Conservation (phyloP, 1,139 yeast species). For the Kurtzmaniella quercitrusa region DNA sequence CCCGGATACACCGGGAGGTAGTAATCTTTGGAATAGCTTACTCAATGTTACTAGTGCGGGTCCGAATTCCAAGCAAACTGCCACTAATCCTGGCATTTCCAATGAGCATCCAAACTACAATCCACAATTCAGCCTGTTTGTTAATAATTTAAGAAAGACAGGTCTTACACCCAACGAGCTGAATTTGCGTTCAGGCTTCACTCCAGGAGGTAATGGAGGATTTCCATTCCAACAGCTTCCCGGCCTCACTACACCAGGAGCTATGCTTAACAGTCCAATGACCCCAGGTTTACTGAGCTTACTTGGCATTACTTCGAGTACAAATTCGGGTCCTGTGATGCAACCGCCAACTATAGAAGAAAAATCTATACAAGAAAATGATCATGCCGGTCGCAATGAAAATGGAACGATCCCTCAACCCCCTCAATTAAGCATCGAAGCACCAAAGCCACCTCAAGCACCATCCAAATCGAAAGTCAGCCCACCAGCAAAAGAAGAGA, state of each 20-base stretch:
- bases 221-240: conserved; percentile 33
- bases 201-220: conserved; percentile 38
- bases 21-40: conserved; percentile 45
- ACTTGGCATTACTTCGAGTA: conserved; percentile 24
- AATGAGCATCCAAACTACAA: conserved; percentile 22
- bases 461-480: conserved; percentile 13
- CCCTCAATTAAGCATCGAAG: conserved; percentile 12
- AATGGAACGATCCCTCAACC: conserved; percentile 7
- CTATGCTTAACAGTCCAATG: conserved; percentile 39
- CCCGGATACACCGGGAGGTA: conserved; percentile 49
- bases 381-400: conserved; percentile 2
- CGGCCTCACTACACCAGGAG: conserved; percentile 45
- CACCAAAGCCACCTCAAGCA: conserved; percentile 16
- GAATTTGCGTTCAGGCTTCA: conserved; percentile 59
- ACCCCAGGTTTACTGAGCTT: conserved; percentile 46
- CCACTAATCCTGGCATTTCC: conserved; percentile 15
- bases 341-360: conserved; percentile 1
- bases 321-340: conserved; percentile 1
- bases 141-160: conserved; percentile 39
- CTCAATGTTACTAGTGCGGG: conserved; percentile 31
- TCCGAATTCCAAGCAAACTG: conserved; percentile 4
- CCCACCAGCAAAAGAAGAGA: conserved; percentile 14
- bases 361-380: conserved; percentile 2
- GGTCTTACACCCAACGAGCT: conserved; percentile 74
- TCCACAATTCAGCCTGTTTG: conserved; percentile 23